phyloP scores from a whole-genome alignment of 2,329 filamentous ascomycete species.

The Cladosporium sp. region DNA sequence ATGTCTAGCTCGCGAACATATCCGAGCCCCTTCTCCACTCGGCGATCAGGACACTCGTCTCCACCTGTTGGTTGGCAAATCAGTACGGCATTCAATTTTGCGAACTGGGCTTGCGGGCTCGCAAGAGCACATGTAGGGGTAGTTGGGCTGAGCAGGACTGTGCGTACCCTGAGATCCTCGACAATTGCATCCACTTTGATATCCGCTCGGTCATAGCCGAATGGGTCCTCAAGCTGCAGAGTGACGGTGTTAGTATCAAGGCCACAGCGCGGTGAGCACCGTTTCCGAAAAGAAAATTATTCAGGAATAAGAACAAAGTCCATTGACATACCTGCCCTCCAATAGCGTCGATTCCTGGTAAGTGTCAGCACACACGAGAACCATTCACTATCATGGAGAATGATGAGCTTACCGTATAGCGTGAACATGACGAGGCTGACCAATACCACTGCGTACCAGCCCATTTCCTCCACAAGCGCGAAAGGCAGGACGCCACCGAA shows the following conservation, averaged over 20 bases:
- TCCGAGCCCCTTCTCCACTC: constrained; percentile 55
- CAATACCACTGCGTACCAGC: constrained; percentile 63
- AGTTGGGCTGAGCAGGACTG: not conserved
- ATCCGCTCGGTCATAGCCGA: constrained; percentile 66
- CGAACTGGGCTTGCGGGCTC: not conserved
- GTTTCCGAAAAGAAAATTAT: constrained; percentile 30
- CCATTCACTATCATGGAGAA: constrained; percentile 38
- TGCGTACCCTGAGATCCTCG: constrained; percentile 54
- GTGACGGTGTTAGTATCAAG: not conserved
- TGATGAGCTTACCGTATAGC: constrained; percentile 65
- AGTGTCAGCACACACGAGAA: not conserved
- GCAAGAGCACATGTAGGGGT: not conserved
- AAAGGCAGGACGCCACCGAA: constrained; percentile 64
- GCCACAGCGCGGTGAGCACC: not conserved
- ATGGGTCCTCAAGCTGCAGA: constrained; percentile 64
- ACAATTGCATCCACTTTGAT: constrained; percentile 69
- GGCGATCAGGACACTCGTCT: constrained; percentile 59
- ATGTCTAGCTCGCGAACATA: constrained; percentile 26
- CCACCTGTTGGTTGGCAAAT: constrained; percentile 37
- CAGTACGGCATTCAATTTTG: not conserved
- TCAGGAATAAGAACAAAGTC: not conserved
- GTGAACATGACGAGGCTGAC: constrained; percentile 64
- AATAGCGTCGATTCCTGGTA: constrained; percentile 16
- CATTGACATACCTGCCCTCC: constrained; percentile 13
- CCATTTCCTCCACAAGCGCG: constrained; percentile 63